These are phyloP conservation scores for Cyberlindnera galapagoensis DNA, from an alignment of 805 yeast genomes.

Conservation along the genomic window DNA sequence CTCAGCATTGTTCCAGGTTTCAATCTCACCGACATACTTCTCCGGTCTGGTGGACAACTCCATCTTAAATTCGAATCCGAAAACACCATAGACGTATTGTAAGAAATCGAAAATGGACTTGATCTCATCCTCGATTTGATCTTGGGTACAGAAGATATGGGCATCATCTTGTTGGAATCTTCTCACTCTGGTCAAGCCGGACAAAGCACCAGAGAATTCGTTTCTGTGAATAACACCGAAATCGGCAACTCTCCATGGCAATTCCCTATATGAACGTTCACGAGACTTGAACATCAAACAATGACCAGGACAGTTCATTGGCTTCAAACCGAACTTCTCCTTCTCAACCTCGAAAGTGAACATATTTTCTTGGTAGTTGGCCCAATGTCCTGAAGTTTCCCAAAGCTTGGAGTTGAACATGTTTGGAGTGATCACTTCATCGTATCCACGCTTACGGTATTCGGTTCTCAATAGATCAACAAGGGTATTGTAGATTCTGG, in stretches of 20 bases:
- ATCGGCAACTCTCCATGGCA: constrained; percentile 99
- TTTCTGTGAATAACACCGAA: constrained; percentile 96
- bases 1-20: constrained; percentile 93
- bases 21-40: constrained; percentile 88
- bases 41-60: constrained; percentile 97
- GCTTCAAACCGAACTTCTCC: constrained; percentile 90
- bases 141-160: constrained; percentile 91
- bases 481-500: constrained; percentile 90
- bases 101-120: constrained; percentile 80
- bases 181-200: constrained; percentile 94
- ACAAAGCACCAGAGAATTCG: constrained; percentile 91
- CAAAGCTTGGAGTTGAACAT: constrained; percentile 96
- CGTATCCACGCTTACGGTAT: constrained; percentile 91
- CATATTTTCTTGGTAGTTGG: constrained; percentile 95
- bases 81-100: constrained; percentile 78
- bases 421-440: constrained; percentile 98
- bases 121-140: constrained; percentile 85
- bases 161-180: constrained; percentile 99
- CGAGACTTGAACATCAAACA: constrained; percentile 87
- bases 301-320: constrained; percentile 91
- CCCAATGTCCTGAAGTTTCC: constrained; percentile 99
- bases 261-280: constrained; percentile 92
- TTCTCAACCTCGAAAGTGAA: constrained; percentile 94
- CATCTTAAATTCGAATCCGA: constrained; percentile 95
- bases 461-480: constrained; percentile 74